Evolutionary conservation across 2,329 filamentous ascomycete genomes (phyloP).

Genomic region (Fusarium cicatricum): DNA sequence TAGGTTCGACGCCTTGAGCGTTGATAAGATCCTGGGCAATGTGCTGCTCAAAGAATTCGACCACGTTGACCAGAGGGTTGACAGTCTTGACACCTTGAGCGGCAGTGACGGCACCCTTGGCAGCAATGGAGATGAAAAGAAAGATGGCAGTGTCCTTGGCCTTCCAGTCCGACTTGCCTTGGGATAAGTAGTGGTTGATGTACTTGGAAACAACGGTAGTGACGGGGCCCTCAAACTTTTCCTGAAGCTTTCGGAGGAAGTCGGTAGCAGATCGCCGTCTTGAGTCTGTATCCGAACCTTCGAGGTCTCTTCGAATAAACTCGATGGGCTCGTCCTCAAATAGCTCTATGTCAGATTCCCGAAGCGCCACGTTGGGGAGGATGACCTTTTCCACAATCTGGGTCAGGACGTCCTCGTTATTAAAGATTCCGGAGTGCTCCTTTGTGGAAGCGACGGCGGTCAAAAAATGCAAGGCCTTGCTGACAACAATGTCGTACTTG

Average conservation of each 20-base stretch:
- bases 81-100: conserved; percentile 90
- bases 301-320: conserved; percentile 93
- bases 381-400: conserved; percentile 97
- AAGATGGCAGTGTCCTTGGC: conserved; percentile 99
- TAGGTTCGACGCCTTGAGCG: conserved; percentile 75
- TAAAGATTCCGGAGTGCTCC: conserved; percentile 85
- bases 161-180: conserved; percentile 88
- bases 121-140: conserved; percentile 91
- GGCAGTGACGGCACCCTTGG: conserved; percentile 87
- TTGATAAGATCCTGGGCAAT: conserved; percentile 87
- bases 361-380: conserved; percentile 87
- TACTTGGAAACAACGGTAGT: conserved; percentile 89
- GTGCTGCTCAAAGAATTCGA: conserved; percentile 94
- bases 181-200: conserved; percentile 84
- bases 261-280: conserved; percentile 91
- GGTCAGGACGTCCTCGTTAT: conserved; percentile 78
- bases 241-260: conserved; percentile 87
- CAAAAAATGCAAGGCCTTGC: conserved; percentile 92
- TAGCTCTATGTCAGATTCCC: conserved; percentile 92
- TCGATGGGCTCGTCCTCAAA: conserved; percentile 99
- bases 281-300: conserved; percentile 96
- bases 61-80: conserved; percentile 86
- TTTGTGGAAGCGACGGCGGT: conserved; percentile 84
- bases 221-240: conserved; percentile 85
- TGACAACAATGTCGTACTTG: conserved; percentile 94